Conservation (phyloP, 345 rosid genomes). For the Erodium maritimum region DNA sequence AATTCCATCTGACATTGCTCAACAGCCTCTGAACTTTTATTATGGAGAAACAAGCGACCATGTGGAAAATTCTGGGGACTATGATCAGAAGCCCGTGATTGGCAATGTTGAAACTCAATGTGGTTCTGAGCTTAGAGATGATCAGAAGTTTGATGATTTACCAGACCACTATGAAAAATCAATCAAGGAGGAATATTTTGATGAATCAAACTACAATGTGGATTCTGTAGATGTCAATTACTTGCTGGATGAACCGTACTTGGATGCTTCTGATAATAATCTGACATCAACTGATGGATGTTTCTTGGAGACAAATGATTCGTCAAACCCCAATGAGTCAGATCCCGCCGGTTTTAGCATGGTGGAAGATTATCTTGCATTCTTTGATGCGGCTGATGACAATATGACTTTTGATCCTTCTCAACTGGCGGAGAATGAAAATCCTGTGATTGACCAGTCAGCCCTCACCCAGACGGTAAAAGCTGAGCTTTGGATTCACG, state of each 20-base stretch:
- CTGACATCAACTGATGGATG: conserved; percentile 30
- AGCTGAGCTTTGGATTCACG: background rate
- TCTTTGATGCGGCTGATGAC: conserved; percentile 48
- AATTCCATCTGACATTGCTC: conserved; percentile 28
- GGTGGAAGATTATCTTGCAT: conserved; percentile 60
- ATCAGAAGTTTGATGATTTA: conserved; percentile 20
- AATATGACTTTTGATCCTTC: conserved; percentile 45
- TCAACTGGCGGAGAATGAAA: conserved; percentile 17
- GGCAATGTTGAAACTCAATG: conserved; percentile 18
- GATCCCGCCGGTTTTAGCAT: conserved; percentile 32
- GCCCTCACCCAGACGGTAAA: conserved; percentile 5
- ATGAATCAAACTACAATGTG: conserved; percentile 25
- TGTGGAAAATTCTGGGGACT: conserved; percentile 25
- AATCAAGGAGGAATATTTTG: conserved; percentile 29
- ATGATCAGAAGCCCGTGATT: conserved; percentile 32
- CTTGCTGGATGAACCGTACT: conserved; percentile 32
- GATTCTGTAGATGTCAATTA: conserved; percentile 21
- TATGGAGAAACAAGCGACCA: conserved; percentile 49
- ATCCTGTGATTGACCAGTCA: background rate
- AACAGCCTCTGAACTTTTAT: conserved; percentile 27
- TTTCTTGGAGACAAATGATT: conserved; percentile 63
- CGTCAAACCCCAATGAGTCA: conserved; percentile 28
- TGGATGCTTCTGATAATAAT: conserved; percentile 30
- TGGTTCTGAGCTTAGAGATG: conserved; percentile 18
- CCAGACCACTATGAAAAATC: conserved; percentile 30